Evolutionary conservation across 192 early-diverging fungal genomes (phyloP).

Genomic region (Dissophora globulifera): DNA sequence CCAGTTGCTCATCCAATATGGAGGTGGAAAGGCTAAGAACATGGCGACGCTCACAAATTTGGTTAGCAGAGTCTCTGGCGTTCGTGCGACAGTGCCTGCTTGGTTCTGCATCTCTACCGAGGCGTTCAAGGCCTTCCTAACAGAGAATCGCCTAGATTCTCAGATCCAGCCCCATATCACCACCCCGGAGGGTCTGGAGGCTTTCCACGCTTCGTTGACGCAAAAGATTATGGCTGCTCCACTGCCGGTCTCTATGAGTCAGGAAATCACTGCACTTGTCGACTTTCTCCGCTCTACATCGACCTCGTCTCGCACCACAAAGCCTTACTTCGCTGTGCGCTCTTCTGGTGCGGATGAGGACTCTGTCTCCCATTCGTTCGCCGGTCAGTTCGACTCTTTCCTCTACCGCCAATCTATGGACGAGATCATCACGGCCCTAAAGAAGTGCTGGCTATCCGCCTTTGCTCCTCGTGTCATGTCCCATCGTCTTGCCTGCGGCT

Average conservation of each 20-base stretch:
- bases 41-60: slow-evolving; percentile 49
- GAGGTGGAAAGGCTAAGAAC: slow-evolving; percentile 52
- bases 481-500: slow-evolving; percentile 55
- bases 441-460: slow-evolving; percentile 59
- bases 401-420: slow-evolving; percentile 57
- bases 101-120: slow-evolving; percentile 53
- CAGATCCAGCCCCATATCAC: slow-evolving; percentile 36
- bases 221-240: slow-evolving; percentile 39
- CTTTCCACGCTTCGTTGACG: slow-evolving; percentile 35
- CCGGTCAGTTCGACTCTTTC: slow-evolving; percentile 66
- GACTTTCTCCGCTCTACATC: slow-evolving; percentile 20
- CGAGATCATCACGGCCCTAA: slow-evolving; percentile 51
- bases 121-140: slow-evolving; percentile 45
- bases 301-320: neutral
- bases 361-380: slow-evolving; percentile 61
- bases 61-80: slow-evolving; percentile 28
- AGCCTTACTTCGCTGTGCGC: slow-evolving; percentile 54
- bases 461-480: slow-evolving; percentile 64
- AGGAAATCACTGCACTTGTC: slow-evolving; percentile 32
- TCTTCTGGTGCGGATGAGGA: slow-evolving; percentile 64
- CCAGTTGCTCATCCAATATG: slow-evolving; percentile 20
- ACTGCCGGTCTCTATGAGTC: slow-evolving; percentile 16
- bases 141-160: slow-evolving; percentile 34
- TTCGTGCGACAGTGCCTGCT: slow-evolving; percentile 39
- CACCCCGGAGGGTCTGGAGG: slow-evolving; percentile 34